These are phyloP conservation scores for Parietaria judaica DNA, from an alignment of 306 rosid species.

Conservation along the genomic window DNA sequence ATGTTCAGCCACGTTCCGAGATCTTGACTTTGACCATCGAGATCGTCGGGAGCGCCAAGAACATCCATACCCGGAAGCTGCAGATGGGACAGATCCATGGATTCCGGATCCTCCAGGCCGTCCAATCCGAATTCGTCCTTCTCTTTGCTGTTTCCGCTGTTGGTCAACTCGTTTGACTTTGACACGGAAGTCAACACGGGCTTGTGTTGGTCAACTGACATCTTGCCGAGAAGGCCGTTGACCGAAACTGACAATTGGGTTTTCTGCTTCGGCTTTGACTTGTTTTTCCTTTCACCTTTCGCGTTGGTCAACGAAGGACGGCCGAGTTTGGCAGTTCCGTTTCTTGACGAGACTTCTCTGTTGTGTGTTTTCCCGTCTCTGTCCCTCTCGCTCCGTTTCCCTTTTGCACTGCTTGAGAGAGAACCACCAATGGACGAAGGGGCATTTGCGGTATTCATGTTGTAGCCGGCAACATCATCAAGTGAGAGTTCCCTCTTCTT, in stretches of 20 bases:
- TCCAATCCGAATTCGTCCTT: conserved; percentile 56
- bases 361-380: conserved; percentile 92
- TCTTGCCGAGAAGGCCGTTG: conserved; percentile 81
- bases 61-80: conserved; percentile 93
- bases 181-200: conserved; percentile 52
- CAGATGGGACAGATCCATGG: conserved; percentile 79
- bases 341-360: conserved; percentile 79
- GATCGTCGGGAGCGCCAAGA: conserved; percentile 72
- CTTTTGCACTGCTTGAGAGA: conserved; percentile 83
- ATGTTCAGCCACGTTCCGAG: conserved; percentile 94
- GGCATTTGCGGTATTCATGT: conserved; percentile 36
- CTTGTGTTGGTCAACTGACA: conserved; percentile 67
- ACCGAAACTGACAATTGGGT: conserved; percentile 92
- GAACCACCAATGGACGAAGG: conserved; percentile 66
- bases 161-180: conserved; percentile 47
- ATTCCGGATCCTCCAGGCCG: conserved; percentile 61
- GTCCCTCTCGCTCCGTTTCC: conserved; percentile 98
- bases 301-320: conserved; percentile 64
- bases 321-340: conserved; percentile 77
- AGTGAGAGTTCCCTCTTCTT: conserved; percentile 93
- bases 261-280: conserved; percentile 95
- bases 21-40: conserved; percentile 80
- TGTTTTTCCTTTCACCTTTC: conserved; percentile 87
- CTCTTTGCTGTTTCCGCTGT: conserved; percentile 46
- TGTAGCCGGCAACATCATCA: conserved; percentile 68